A percentile compares a stretch with the other conserved stretches of the same genome.
Conservation (phyloP, 2,329 filamentous ascomycete genomes). For the Monilinia aucupariae region DNA sequence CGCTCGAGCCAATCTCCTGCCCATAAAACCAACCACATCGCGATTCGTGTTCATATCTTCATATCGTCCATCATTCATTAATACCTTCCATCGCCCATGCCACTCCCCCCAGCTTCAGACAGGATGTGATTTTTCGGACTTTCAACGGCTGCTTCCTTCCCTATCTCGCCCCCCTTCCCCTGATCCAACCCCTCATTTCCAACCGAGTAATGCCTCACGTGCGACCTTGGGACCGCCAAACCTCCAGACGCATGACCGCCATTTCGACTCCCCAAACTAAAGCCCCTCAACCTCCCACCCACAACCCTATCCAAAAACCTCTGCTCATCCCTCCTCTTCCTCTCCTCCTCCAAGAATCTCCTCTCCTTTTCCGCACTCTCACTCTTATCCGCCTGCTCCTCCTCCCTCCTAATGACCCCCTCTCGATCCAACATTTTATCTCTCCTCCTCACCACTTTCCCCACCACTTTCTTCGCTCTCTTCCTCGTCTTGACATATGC, state of each 20-base stretch:
- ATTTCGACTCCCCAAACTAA: background rate
- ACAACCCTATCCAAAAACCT: slow-evolving; percentile 2
- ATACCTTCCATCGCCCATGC: background rate
- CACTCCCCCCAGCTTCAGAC: background rate
- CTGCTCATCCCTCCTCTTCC: background rate
- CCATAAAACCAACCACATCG: background rate
- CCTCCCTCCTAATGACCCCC: background rate
- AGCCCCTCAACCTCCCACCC: background rate
- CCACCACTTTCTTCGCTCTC: slow-evolving; percentile 49
- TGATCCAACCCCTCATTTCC: background rate
- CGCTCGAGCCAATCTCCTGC: too few species aligned
- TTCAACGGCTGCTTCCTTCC: background rate
- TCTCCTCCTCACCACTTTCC: slow-evolving; percentile 6
- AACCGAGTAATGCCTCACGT: background rate
- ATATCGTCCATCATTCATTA: background rate
- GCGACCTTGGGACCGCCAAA: too few species aligned
- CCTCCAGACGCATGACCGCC: background rate
- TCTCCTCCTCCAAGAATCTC: background rate
- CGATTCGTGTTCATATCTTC: background rate
- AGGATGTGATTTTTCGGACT: background rate
- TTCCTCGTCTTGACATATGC: slow-evolving; percentile 63
- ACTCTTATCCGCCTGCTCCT: background rate
- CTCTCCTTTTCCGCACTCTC: slow-evolving; percentile 6
- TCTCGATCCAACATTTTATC: slow-evolving; percentile 2
- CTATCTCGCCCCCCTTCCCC: background rate